These are phyloP conservation scores for Leccinum boreale DNA, from an alignment of 768 basidiomycete genomes.

Conservation along the genomic window DNA sequence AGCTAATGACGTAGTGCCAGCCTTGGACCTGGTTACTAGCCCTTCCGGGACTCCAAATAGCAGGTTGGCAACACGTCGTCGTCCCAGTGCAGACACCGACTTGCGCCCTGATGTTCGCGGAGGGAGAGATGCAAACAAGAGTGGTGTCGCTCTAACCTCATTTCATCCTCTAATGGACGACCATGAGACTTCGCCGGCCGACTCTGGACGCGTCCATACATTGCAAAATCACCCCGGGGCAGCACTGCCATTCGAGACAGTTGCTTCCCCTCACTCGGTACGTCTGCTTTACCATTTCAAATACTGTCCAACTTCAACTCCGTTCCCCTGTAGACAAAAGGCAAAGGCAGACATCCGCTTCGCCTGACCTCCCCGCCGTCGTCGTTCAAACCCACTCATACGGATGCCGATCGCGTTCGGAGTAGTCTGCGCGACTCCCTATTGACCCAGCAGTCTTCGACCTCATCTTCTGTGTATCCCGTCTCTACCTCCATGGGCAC, in stretches of 20 bases:
- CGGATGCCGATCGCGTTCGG: constrained; percentile 38
- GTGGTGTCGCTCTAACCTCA: constrained; percentile 20
- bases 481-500: constrained; percentile 65
- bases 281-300: constrained; percentile 14
- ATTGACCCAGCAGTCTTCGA: constrained; percentile 60
- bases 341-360: constrained; percentile 33
- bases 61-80: constrained; percentile 11
- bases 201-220: not conserved
- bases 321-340: constrained; percentile 28
- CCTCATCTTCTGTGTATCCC: constrained; percentile 79
- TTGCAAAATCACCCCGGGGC: constrained; percentile 10
- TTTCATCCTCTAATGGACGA: constrained; percentile 23
- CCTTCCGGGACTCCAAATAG: constrained; percentile 10
- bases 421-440: constrained; percentile 56
- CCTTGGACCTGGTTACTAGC: constrained; percentile 4
- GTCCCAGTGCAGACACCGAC: constrained; percentile 10
- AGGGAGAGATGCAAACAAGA: constrained; percentile 21
- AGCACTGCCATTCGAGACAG: constrained; percentile 12
- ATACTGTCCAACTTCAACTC: constrained; percentile 16
- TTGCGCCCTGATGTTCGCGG: constrained; percentile 11
- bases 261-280: constrained; percentile 17
- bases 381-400: constrained; percentile 27
- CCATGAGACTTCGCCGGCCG: constrained; percentile 6
- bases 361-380: constrained; percentile 36
- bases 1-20: constrained; percentile 14